Percentiles rank a stretch among this genome's conserved stretches.
These are phyloP conservation scores for Lolium perenne DNA, from an alignment of 176 grass and related monocot genomes.

Conservation along the genomic window DNA sequence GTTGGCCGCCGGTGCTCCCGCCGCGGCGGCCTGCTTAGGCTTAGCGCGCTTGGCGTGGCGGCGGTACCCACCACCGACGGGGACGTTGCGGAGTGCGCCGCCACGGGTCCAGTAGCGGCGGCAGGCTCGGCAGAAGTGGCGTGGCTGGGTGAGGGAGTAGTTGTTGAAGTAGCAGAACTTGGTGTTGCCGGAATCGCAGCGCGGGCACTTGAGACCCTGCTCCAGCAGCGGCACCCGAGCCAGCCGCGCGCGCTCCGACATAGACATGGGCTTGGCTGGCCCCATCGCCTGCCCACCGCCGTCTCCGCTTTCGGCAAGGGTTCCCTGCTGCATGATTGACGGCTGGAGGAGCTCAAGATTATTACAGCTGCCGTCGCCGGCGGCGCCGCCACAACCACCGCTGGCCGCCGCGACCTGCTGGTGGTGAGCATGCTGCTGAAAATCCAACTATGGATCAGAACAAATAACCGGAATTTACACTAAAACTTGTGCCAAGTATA, in stretches of 20 bases:
- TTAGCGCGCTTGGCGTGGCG: slow-evolving; percentile 70
- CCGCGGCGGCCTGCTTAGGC: slow-evolving; percentile 31
- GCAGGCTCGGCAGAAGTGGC: slow-evolving; percentile 92
- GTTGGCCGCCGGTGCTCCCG: neutral
- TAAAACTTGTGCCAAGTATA: slow-evolving; percentile 36
- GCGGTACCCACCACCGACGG: slow-evolving; percentile 82
- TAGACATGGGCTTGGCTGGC: slow-evolving; percentile 57
- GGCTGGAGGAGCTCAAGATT: slow-evolving; percentile 51
- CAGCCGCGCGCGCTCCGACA: slow-evolving; percentile 63
- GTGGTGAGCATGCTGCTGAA: slow-evolving; percentile 55
- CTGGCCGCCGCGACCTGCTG: slow-evolving; percentile 29
- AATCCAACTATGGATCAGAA: slow-evolving; percentile 28
- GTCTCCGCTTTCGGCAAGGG: slow-evolving; percentile 32
- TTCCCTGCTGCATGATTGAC: slow-evolving; percentile 47
- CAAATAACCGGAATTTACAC: neutral
- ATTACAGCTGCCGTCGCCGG: slow-evolving; percentile 27
- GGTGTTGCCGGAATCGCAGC: slow-evolving; percentile 89
- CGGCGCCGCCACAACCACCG: neutral
- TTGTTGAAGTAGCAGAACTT: slow-evolving; percentile 99
- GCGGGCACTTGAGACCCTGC: slow-evolving; percentile 85
- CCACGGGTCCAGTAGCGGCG: slow-evolving; percentile 99
- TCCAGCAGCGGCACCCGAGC: slow-evolving; percentile 74
- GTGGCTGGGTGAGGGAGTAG: slow-evolving; percentile 84
- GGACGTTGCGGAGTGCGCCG: slow-evolving; percentile 88
- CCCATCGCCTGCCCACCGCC: slow-evolving; percentile 30